Evolutionary conservation across 345 rosid species (phyloP), one percentile per base, ranked within the genome.

Genomic region (Linum lewisii): DNA sequence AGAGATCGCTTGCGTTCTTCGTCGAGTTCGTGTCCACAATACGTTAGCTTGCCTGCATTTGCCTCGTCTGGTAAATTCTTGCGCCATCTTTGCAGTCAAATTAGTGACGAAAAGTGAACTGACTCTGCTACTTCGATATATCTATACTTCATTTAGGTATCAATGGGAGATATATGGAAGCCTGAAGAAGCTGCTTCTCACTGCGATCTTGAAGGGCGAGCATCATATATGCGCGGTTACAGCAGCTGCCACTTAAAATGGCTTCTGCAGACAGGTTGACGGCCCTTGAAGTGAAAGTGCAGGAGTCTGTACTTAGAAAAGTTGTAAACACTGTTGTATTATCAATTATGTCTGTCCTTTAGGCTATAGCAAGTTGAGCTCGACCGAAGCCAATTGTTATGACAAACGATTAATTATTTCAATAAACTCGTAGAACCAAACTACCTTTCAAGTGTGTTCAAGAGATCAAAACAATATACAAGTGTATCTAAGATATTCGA

Each of bases 21-120:
- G 10, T 78, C 60, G 58, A 78, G 80, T 47, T 80, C 93, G 22
- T 91, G 98, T 66, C 98, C 98, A 51, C 68, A 77, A 61, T 91
- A 85, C 65, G 78, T 91, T 61, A 84, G 95, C 77, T 58, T 91
- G 73, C 98, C 98, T 54, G 69, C 73, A 65, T 78, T 67, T 64
- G 75, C 60, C 2, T 73, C 92, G 24, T 26, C 45, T 24, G 86
- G 96, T 88, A 77, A 81, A 78, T 71, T 69, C 65, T 58, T 42
- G 18, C 13, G 47, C 18, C 0, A 9, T 42, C 47, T 42, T 42
- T 42, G 47, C 11, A 10, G 47, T 0, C 16, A 15, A 13, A 10
- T 10, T 10, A 42, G 11, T 2, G 47, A 15, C 11, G 11, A 42
- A 10, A 3, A 10, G 47, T 42, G 18, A 42, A 42, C 47, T 42